A percentile compares a stretch with the other conserved stretches of the same genome.
These are phyloP conservation scores for Ganoderma meredithae DNA, from an alignment of 1,284 basidiomycete genomes.

Conservation along the genomic window DNA sequence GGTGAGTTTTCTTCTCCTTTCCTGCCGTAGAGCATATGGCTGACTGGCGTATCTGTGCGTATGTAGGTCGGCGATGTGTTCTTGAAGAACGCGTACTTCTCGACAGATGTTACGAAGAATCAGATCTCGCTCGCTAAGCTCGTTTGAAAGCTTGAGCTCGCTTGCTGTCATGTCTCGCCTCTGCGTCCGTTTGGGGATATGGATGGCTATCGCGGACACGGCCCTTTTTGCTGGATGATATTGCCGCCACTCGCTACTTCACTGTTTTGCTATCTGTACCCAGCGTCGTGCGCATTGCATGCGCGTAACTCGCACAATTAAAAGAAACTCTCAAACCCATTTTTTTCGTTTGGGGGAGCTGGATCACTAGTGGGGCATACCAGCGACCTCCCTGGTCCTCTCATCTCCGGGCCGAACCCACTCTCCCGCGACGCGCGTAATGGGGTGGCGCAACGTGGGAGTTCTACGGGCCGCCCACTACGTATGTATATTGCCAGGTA, in stretches of 20 bases:
- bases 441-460: neutral
- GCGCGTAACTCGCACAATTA: constrained; percentile 9
- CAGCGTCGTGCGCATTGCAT: constrained; percentile 7
- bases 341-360: neutral
- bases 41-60: neutral
- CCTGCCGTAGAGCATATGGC: neutral
- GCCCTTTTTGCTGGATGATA: constrained; percentile 4
- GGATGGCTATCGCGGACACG: neutral
- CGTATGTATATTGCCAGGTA: neutral
- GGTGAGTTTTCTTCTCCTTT: constrained; percentile 45
- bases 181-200: neutral
- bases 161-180: constrained; percentile 12
- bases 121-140: constrained; percentile 69
- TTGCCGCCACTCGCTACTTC: neutral
- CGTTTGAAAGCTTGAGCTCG: constrained; percentile 32
- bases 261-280: neutral
- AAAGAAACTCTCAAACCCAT: neutral
- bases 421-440: neutral
- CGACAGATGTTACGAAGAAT: constrained; percentile 74
- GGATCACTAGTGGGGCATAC: neutral
- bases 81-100: constrained; percentile 84
- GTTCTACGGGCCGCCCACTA: neutral
- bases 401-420: neutral
- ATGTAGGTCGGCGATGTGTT: constrained; percentile 70
- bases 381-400: neutral